Evolutionary conservation across 1,284 basidiomycete species (phyloP).

Genomic region (Wolfiporia cocos): DNA sequence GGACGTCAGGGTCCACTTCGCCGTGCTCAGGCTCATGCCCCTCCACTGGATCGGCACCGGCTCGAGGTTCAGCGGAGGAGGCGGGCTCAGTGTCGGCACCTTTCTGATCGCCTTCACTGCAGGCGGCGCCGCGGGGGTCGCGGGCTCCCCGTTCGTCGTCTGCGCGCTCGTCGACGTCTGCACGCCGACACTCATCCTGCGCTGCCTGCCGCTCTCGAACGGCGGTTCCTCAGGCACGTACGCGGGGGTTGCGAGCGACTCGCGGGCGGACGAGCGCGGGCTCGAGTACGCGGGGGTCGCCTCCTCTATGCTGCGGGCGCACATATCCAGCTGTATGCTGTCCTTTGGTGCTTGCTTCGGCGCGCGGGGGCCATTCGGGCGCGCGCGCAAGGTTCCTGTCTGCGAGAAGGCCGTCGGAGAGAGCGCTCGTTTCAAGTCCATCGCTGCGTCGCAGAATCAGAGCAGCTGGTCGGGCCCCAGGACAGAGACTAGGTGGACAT

Average conservation of each 20-base stretch:
- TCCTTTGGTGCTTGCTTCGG: slow-evolving; percentile 14
- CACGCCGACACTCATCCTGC: slow-evolving; percentile 1
- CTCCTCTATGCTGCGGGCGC: slow-evolving; percentile 13
- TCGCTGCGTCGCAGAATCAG: slow-evolving; percentile 6
- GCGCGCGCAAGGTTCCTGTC: slow-evolving; percentile 3
- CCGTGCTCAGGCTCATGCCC: slow-evolving; percentile 63
- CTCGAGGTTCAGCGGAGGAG: slow-evolving; percentile 51
- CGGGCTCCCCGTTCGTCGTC: slow-evolving; percentile 5
- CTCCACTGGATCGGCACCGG: slow-evolving; percentile 52
- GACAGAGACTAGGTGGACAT: slow-evolving; percentile 12
- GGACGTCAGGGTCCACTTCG: slow-evolving; percentile 69
- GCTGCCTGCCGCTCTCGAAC: slow-evolving; percentile 2
- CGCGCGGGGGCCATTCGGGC: slow-evolving; percentile 17
- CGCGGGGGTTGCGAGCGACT: slow-evolving; percentile 2
- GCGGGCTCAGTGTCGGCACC: slow-evolving; percentile 32
- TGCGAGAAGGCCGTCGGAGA: slow-evolving; percentile 12
- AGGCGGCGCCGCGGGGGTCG: slow-evolving; percentile 20
- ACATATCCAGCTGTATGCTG: slow-evolving; percentile 18
- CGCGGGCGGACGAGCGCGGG: slow-evolving; percentile 1
- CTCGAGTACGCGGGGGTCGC: slow-evolving; percentile 10
- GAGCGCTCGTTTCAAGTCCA: slow-evolving; percentile 17
- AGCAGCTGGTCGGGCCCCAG: not conserved
- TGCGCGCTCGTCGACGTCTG: slow-evolving; percentile 2
- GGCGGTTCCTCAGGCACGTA: not conserved
- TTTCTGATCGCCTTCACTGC: slow-evolving; percentile 21